Evolutionary conservation across 1,139 yeast species (phyloP).

Genomic region (Hanseniaspora uvarum): DNA sequence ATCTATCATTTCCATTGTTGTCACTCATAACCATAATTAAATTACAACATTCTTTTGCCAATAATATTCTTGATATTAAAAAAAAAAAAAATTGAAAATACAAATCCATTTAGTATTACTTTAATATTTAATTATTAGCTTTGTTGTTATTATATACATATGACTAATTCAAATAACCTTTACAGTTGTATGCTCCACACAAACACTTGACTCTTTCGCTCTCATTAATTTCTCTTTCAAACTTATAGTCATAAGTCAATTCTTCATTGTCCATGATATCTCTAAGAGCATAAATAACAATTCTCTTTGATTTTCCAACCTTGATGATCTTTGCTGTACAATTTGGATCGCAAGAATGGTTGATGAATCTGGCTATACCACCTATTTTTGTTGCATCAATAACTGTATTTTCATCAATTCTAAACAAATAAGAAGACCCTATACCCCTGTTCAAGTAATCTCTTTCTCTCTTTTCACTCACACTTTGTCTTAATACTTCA

Average conservation of each 20-base stretch:
- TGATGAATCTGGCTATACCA: slow-evolving; percentile 90
- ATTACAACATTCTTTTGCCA: no score
- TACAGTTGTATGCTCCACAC: slow-evolving; percentile 91
- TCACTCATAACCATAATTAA: no score
- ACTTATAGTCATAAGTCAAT: slow-evolving; percentile 87
- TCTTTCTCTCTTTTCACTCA: slow-evolving; percentile 86
- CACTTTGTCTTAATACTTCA: slow-evolving; percentile 85
- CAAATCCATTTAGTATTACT: background rate
- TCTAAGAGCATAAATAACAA: slow-evolving; percentile 84
- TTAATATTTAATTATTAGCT: no score
- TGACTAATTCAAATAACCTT: slow-evolving; percentile 69
- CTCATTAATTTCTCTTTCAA: slow-evolving; percentile 83
- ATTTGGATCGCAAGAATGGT: slow-evolving; percentile 95
- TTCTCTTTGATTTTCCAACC: slow-evolving; percentile 86
- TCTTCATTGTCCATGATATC: slow-evolving; percentile 88
- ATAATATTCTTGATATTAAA: no score
- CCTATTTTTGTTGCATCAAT: slow-evolving; percentile 97
- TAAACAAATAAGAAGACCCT: slow-evolving; percentile 84
- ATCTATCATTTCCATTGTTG: no score
- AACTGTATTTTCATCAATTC: slow-evolving; percentile 89
- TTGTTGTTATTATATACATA: background rate
- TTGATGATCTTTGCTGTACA: slow-evolving; percentile 94
- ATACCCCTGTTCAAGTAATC: slow-evolving; percentile 82
- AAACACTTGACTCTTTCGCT: slow-evolving; percentile 83
- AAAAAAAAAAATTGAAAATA: background rate